phyloP scores from a whole-genome alignment of 106 monocot species.

The Dendrobium officinale region DNA sequence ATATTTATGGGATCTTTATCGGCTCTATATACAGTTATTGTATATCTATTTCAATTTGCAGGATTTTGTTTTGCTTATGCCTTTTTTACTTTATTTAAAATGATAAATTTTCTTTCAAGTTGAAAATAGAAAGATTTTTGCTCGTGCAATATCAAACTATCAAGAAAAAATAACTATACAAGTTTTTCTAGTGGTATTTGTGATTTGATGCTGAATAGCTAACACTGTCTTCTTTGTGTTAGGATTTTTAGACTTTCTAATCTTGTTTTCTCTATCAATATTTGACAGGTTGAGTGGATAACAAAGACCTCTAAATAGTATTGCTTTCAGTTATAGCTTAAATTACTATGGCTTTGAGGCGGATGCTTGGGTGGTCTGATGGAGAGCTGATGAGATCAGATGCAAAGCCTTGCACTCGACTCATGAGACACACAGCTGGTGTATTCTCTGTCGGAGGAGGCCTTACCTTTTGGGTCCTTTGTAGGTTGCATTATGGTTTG shows the following conservation, averaged over 20 bases:
- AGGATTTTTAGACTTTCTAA: not conserved
- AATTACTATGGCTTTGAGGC: conserved; percentile 41
- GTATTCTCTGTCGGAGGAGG: conserved; percentile 47
- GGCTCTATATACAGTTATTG: too few species aligned
- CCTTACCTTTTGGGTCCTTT: conserved; percentile 62
- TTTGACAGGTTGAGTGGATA: not conserved
- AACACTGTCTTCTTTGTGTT: not conserved
- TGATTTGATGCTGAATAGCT: too few species aligned
- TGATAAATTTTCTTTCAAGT: too few species aligned
- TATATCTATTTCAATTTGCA: too few species aligned
- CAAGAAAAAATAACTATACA: too few species aligned
- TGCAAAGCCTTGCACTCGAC: conserved; percentile 46
- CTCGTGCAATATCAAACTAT: too few species aligned
- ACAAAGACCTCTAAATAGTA: not conserved
- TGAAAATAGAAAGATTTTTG: too few species aligned
- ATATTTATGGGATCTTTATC: too few species aligned
- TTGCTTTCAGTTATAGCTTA: not conserved
- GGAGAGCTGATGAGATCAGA: conserved; percentile 69
- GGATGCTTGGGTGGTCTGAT: conserved; percentile 44
- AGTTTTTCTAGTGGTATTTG: too few species aligned
- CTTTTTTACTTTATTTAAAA: too few species aligned
- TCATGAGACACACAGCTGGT: conserved; percentile 51
- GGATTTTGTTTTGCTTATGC: too few species aligned
- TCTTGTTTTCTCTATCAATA: not conserved
- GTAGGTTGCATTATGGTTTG: conserved; percentile 48